Evolutionary conservation across 2,329 filamentous ascomycete species (phyloP).

Genomic region (Didymella glomerata): DNA sequence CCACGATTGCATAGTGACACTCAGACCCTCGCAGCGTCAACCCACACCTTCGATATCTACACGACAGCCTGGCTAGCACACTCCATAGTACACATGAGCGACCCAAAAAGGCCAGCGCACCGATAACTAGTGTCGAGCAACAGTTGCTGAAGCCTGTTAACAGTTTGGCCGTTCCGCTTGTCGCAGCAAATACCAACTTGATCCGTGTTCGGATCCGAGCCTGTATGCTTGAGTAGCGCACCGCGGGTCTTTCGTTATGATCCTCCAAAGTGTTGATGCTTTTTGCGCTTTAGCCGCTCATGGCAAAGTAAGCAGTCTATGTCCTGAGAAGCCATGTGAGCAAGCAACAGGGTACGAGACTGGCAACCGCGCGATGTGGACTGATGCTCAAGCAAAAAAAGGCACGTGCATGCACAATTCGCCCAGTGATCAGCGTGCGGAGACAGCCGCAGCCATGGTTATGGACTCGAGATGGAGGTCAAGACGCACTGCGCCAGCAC

Average conservation of each 20-base stretch:
- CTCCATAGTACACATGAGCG: neutral
- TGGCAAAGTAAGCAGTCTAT: neutral
- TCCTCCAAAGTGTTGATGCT: neutral
- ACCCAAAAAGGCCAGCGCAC: too few relatives aligned
- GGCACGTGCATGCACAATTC: constrained; percentile 1
- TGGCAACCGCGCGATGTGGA: neutral
- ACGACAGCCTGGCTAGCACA: neutral
- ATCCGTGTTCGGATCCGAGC: neutral
- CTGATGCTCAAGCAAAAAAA: neutral
- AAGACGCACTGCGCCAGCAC: constrained; percentile 1
- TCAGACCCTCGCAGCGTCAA: neutral
- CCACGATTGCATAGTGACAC: neutral
- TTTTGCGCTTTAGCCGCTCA: neutral
- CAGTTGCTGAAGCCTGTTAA: too few relatives aligned
- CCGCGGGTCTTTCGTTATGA: neutral
- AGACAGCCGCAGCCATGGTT: constrained; percentile 2
- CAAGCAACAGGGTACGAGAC: neutral
- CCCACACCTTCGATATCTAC: neutral
- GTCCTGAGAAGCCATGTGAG: neutral
- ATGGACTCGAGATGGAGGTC: neutral
- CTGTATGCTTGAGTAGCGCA: neutral
- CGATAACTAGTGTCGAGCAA: too few relatives aligned
- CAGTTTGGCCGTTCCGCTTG: too few relatives aligned
- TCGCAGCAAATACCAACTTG: too few relatives aligned
- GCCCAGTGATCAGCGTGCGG: constrained; percentile 7